phyloP scores from a whole-genome alignment of 805 yeast species.

The Clavispora santaluciae region DNA sequence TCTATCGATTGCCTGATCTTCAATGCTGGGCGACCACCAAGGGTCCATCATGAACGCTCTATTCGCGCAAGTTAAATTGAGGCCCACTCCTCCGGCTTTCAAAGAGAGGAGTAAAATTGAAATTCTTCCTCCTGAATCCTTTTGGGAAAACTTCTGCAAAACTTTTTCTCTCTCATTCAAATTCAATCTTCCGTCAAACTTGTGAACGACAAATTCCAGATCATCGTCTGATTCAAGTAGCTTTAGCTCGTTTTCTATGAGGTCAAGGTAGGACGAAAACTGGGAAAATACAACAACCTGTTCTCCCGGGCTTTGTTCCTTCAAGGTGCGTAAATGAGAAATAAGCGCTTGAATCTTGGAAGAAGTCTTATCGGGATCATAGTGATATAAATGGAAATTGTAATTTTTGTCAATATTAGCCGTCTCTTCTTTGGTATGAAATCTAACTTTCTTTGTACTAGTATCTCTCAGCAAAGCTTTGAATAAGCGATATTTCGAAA shows the following conservation, averaged over 20 bases:
- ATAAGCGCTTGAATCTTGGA: slow-evolving; percentile 70
- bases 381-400: slow-evolving; percentile 34
- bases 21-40: slow-evolving; percentile 94
- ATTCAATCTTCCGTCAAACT: slow-evolving; percentile 79
- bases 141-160: slow-evolving; percentile 47
- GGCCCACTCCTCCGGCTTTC: slow-evolving; percentile 93
- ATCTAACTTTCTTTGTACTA: slow-evolving; percentile 21
- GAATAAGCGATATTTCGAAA: slow-evolving; percentile 48
- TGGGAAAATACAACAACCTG: slow-evolving; percentile 89
- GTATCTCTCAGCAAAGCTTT: slow-evolving; percentile 30
- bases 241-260: slow-evolving; percentile 58
- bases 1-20: slow-evolving; percentile 87
- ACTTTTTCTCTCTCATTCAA: slow-evolving; percentile 61
- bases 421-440: slow-evolving; percentile 24
- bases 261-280: slow-evolving; percentile 75
- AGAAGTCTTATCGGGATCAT: slow-evolving; percentile 53
- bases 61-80: slow-evolving; percentile 80
- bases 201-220: slow-evolving; percentile 48
- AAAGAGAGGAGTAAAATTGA: slow-evolving; percentile 65
- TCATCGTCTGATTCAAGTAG: slow-evolving; percentile 24
- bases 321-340: slow-evolving; percentile 50
- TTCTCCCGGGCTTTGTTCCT: slow-evolving; percentile 55
- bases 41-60: slow-evolving; percentile 91
- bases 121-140: slow-evolving; percentile 19
- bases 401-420: slow-evolving; percentile 19